A percentile compares a stretch with the other conserved stretches of the same genome.
Evolutionary conservation across 192 early-diverging fungal genomes (phyloP).

Genomic region (Coemansia sp.): DNA sequence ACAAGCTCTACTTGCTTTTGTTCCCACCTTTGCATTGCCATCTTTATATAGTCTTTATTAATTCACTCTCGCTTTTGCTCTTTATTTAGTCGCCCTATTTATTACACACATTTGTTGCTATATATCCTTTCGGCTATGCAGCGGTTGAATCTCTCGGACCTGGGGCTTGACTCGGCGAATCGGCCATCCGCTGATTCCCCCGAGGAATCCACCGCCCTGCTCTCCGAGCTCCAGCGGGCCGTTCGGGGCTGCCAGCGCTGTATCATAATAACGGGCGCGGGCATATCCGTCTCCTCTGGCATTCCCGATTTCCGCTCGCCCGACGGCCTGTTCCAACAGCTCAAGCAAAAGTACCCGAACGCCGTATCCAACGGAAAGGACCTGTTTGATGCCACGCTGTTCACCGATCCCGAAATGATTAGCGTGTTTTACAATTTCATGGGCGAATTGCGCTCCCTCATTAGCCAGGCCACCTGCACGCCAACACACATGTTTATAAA

Average conservation of each 20-base stretch:
- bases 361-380: slow-evolving; percentile 77
- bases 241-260: slow-evolving; percentile 40
- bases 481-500: slow-evolving; percentile 86
- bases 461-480: slow-evolving; percentile 70
- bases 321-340: slow-evolving; percentile 82
- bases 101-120: no score
- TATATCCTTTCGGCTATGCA: no score
- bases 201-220: no score
- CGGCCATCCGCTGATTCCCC: no score
- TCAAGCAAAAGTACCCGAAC: slow-evolving; percentile 69
- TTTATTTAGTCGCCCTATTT: no score
- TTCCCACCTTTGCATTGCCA: background rate
- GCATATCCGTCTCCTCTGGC: slow-evolving; percentile 90
- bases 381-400: slow-evolving; percentile 91
- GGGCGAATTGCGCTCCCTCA: slow-evolving; percentile 75
- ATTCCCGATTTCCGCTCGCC: slow-evolving; percentile 97
- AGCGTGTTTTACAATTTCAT: slow-evolving; percentile 67
- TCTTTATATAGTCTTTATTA: background rate
- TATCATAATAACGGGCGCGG: slow-evolving; percentile 57
- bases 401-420: slow-evolving; percentile 64
- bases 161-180: no score
- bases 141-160: no score
- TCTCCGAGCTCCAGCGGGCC: slow-evolving; percentile 40
- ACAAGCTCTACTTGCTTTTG: background rate
- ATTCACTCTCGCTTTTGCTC: no score